Conservation (phyloP, 2,329 filamentous ascomycete genomes). For the Hypomyces rosellus region DNA sequence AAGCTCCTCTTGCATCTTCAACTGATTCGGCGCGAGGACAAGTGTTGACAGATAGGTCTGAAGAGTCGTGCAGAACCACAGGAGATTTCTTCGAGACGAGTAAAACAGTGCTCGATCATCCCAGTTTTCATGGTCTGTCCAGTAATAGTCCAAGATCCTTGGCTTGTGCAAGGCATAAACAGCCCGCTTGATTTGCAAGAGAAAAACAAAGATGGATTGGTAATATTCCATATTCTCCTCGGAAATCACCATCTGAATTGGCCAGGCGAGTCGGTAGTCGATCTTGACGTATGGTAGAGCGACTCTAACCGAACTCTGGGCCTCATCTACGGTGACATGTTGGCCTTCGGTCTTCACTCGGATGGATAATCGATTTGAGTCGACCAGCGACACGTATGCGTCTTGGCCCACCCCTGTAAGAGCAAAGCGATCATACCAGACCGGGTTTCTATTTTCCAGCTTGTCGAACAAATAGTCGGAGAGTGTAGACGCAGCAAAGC, state of each 20-base stretch:
- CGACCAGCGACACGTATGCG: conserved; percentile 55
- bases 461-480: conserved; percentile 66
- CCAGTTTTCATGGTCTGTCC: conserved; percentile 30
- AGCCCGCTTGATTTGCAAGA: conserved; percentile 71
- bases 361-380: conserved; percentile 58
- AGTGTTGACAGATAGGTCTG: conserved; percentile 71
- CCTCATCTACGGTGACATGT: conserved; percentile 37
- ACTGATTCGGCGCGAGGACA: conserved; percentile 57
- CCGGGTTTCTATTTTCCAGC: conserved; percentile 53
- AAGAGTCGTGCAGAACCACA: conserved; percentile 72
- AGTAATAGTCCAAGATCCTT: conserved; percentile 37
- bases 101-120: conserved; percentile 47
- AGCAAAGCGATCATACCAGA: conserved; percentile 77
- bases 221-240: conserved; percentile 59
- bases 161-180: conserved; percentile 57
- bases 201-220: conserved; percentile 64
- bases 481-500: conserved; percentile 59
- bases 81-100: conserved; percentile 58
- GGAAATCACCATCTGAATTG: conserved; percentile 66
- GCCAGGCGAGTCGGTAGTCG: conserved; percentile 61
- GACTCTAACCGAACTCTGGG: conserved; percentile 49
- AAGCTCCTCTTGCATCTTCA: conserved; percentile 52
- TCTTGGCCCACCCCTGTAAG: conserved; percentile 72
- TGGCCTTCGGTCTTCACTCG: conserved; percentile 38
- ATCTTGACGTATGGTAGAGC: conserved; percentile 58